These are phyloP conservation scores for Blastocystis sp. DNA, from an alignment of 352 stramenopile genomes.

Conservation along the genomic window DNA sequence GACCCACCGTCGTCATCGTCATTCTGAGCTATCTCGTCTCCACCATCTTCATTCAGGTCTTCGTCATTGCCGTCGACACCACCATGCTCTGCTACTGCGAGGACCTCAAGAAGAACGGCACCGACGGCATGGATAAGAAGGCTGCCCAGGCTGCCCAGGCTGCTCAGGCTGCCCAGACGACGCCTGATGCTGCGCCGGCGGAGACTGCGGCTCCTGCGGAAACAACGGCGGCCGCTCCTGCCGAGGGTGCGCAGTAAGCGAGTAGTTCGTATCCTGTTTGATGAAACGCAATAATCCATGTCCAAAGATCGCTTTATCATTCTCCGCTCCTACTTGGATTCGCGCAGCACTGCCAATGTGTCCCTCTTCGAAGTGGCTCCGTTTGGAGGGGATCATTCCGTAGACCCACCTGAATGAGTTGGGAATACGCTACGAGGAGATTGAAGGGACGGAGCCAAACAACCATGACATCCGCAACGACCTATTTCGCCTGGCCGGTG, in stretches of 20 bases:
- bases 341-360: not conserved
- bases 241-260: not conserved
- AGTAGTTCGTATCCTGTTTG: not conserved
- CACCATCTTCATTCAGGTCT: constrained; percentile 88
- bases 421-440: not conserved
- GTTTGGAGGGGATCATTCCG: no score
- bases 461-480: constrained; percentile 11
- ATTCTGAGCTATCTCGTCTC: constrained; percentile 87
- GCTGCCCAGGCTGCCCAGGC: not conserved
- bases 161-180: not conserved
- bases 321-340: constrained; percentile 4
- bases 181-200: not conserved
- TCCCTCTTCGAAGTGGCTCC: not conserved
- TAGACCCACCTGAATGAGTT: constrained; percentile 3
- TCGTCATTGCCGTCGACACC: constrained; percentile 89
- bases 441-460: constrained; percentile 16
- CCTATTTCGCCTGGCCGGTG: not conserved
- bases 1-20: constrained; percentile 80
- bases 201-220: not conserved
- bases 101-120: constrained; percentile 74
- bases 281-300: not conserved
- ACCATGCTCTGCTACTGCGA: constrained; percentile 92
- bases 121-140: not conserved
- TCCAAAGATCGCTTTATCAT: constrained; percentile 8
- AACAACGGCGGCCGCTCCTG: not conserved